phyloP scores from a whole-genome alignment of 768 basidiomycete species.

The Tylopilus intermedius region DNA sequence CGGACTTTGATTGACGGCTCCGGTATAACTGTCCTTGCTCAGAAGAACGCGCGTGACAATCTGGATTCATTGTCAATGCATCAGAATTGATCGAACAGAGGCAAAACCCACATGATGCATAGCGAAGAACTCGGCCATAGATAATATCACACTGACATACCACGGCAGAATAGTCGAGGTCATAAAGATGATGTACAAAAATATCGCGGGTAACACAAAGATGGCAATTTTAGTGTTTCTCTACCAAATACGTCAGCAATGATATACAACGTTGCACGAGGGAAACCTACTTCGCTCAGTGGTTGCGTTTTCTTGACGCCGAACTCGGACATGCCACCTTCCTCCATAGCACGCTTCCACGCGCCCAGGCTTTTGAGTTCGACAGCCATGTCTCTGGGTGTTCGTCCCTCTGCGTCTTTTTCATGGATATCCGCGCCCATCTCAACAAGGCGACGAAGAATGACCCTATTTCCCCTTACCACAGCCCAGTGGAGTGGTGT shows the following conservation, averaged over 20 bases:
- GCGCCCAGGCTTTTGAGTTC: constrained; percentile 89
- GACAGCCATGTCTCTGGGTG: constrained; percentile 89
- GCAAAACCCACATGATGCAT: constrained; percentile 84
- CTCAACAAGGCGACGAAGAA: constrained; percentile 80
- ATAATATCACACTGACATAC: constrained; percentile 83
- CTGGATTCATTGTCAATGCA: constrained; percentile 33
- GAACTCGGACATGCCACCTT: constrained; percentile 77
- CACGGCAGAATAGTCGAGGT: constrained; percentile 81
- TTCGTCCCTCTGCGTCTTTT: constrained; percentile 80
- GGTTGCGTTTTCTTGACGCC: constrained; percentile 63
- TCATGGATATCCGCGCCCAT: constrained; percentile 78
- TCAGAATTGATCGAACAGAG: background rate
- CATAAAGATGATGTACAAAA: constrained; percentile 78
- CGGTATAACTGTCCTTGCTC: constrained; percentile 76
- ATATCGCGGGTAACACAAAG: constrained; percentile 71
- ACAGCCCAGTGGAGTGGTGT: constrained; percentile 96
- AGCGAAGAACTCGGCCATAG: constrained; percentile 81
- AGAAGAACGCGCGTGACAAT: constrained; percentile 82
- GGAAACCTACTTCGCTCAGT: constrained; percentile 60
- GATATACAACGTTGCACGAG: background rate
- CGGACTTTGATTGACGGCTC: constrained; percentile 79
- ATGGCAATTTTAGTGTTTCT: constrained; percentile 79
- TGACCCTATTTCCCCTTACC: constrained; percentile 85
- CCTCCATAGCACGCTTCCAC: constrained; percentile 84
- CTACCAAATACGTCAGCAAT: constrained; percentile 32